Evolutionary conservation across 2,329 filamentous ascomycete genomes (phyloP).

Genomic region (Phaeosphaeriaceae sp.): DNA sequence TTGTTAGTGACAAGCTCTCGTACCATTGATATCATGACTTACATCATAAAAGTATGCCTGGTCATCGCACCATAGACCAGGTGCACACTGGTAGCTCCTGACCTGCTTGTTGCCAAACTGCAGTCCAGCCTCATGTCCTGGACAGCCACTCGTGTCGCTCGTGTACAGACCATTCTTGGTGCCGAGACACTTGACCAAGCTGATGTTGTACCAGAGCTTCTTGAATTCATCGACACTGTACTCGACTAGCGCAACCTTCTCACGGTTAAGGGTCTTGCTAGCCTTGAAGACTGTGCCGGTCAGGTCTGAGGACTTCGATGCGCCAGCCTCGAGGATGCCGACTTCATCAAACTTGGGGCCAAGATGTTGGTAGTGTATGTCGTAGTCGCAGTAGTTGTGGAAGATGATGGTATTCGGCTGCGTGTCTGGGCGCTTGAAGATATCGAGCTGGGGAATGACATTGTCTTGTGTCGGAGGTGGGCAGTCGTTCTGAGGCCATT

Average conservation of each 20-base stretch:
- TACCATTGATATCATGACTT: background rate
- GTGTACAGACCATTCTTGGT: slow-evolving; percentile 10
- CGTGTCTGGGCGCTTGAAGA: slow-evolving; percentile 17
- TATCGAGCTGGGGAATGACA: slow-evolving; percentile 14
- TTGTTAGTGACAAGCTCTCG: background rate
- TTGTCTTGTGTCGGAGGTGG: slow-evolving; percentile 16
- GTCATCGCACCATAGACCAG: slow-evolving; percentile 26
- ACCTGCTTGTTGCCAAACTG: slow-evolving; percentile 19
- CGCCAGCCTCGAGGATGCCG: slow-evolving; percentile 12
- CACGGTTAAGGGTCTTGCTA: slow-evolving; percentile 15
- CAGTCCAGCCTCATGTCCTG: slow-evolving; percentile 22
- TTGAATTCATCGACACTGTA: slow-evolving; percentile 12
- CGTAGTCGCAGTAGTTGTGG: slow-evolving; percentile 28
- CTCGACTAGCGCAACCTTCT: slow-evolving; percentile 21
- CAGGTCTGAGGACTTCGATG: slow-evolving; percentile 12
- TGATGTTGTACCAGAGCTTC: slow-evolving; percentile 25
- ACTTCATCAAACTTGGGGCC: slow-evolving; percentile 6
- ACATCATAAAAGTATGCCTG: slow-evolving; percentile 28
- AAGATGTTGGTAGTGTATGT: slow-evolving; percentile 18
- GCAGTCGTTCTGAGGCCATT: slow-evolving; percentile 18
- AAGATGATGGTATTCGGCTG: slow-evolving; percentile 19
- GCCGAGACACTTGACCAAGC: slow-evolving; percentile 24
- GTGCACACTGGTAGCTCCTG: slow-evolving; percentile 21
- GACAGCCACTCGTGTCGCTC: slow-evolving; percentile 16
- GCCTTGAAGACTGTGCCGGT: slow-evolving; percentile 21